Conservation (phyloP, 2,329 filamentous ascomycete genomes). For the Ceratocystis papillata region DNA sequence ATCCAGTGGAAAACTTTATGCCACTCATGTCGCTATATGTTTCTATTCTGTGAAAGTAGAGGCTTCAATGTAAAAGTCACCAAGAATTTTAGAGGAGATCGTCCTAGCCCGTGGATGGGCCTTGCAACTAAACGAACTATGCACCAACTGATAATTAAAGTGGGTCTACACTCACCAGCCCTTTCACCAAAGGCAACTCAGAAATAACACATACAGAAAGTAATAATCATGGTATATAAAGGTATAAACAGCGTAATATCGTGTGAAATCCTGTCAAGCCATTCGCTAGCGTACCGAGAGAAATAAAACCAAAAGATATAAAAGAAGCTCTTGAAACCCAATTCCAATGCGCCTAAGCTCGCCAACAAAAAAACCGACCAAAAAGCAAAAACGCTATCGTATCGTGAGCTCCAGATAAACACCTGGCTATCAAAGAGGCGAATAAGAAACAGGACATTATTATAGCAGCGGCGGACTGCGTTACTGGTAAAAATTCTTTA, state of each 20-base stretch:
- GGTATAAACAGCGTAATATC: constrained; percentile 19
- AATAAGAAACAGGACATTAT: not conserved
- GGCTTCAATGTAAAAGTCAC: not conserved
- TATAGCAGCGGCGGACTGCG: constrained; percentile 6
- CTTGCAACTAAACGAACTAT: not conserved
- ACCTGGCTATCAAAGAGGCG: not conserved
- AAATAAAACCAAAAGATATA: not conserved
- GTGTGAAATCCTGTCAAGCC: constrained; percentile 16
- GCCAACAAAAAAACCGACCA: constrained; percentile 20
- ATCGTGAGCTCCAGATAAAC: constrained; percentile 14
- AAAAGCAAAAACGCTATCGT: constrained; percentile 11
- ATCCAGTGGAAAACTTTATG: constrained; percentile 42
- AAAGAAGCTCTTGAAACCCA: constrained; percentile 15
- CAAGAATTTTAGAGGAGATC: not conserved
- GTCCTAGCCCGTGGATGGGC: not conserved
- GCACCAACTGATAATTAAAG: constrained; percentile 1
- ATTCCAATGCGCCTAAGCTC: constrained; percentile 19
- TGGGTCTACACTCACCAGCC: not conserved
- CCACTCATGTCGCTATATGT: constrained; percentile 36
- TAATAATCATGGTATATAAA: constrained; percentile 21
- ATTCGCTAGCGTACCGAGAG: constrained; percentile 9
- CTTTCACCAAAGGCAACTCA: not conserved
- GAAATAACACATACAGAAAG: not conserved
- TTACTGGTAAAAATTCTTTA: constrained; percentile 34
- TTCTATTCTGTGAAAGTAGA: not conserved